Evolutionary conservation across 2,329 filamentous ascomycete species (phyloP).

Genomic region (Fusarium metavorans): DNA sequence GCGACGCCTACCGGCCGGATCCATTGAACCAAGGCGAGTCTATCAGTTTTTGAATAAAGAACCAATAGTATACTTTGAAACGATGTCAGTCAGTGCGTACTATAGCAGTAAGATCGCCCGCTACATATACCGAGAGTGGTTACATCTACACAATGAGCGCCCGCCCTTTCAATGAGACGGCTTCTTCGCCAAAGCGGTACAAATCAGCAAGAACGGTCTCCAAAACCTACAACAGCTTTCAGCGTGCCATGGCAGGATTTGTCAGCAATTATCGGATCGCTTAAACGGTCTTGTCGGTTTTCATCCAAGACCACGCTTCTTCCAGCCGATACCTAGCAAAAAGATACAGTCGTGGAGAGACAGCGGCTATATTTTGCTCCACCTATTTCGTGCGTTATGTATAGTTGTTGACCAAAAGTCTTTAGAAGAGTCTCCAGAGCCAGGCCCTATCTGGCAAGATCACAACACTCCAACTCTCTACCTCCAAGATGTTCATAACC

Average conservation of each 20-base stretch:
- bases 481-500: background rate
- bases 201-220: background rate
- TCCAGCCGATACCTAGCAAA: background rate
- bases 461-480: background rate
- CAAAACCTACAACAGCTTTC: background rate
- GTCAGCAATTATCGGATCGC: background rate
- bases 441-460: background rate
- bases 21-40: background rate
- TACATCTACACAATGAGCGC: background rate
- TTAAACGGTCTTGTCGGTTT: conserved; percentile 6
- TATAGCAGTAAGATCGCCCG: background rate
- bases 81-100: background rate
- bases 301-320: background rate
- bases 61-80: conserved; percentile 9
- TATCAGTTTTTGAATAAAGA: conserved; percentile 16
- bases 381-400: conserved; percentile 11
- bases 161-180: conserved; percentile 1
- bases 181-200: conserved; percentile 9
- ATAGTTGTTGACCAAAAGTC: conserved; percentile 6
- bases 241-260: background rate
- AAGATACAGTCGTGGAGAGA: conserved; percentile 4
- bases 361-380: background rate
- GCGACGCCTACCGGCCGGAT: background rate
- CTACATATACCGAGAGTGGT: conserved; percentile 6
- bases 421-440: background rate